Conservation (phyloP, 768 basidiomycete species). For the Lentinula edodes region DNA sequence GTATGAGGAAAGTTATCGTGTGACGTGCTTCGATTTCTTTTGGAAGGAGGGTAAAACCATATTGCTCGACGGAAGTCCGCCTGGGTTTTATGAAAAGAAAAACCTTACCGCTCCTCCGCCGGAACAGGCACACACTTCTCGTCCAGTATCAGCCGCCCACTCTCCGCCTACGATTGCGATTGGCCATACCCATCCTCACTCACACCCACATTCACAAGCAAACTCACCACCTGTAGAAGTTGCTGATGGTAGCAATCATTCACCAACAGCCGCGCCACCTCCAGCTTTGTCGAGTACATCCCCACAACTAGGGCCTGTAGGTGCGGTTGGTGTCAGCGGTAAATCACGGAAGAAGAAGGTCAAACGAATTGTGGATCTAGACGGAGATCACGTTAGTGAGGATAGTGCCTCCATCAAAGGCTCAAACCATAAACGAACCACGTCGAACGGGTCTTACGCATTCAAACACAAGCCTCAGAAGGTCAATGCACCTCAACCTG, state of each 20-base stretch:
- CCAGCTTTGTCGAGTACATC: constrained; percentile 37
- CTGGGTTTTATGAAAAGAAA: constrained; percentile 68
- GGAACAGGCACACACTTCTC: constrained; percentile 46
- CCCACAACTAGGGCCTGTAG: constrained; percentile 33
- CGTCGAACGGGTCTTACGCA: constrained; percentile 21
- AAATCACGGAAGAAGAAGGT: constrained; percentile 54
- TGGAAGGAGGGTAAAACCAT: constrained; percentile 78
- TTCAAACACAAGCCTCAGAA: constrained; percentile 21
- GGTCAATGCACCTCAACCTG: background rate
- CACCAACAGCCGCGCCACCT: constrained; percentile 24
- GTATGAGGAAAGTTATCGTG: constrained; percentile 66
- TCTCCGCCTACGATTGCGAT: constrained; percentile 63
- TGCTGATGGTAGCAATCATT: constrained; percentile 6
- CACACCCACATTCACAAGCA: constrained; percentile 13
- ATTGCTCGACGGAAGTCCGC: constrained; percentile 65
- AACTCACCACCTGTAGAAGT: constrained; percentile 12
- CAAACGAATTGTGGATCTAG: constrained; percentile 77
- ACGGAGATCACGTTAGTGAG: constrained; percentile 41
- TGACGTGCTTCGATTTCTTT: constrained; percentile 80
- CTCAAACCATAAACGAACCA: constrained; percentile 23
- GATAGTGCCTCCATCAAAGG: constrained; percentile 15
- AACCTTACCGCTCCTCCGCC: constrained; percentile 44
- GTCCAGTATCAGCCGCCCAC: constrained; percentile 41
- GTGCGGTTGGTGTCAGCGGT: constrained; percentile 26
- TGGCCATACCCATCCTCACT: constrained; percentile 28